These are phyloP conservation scores for Cryptococcus jaspeensis DNA, from an alignment of 1,284 basidiomycete species.

Conservation along the genomic window DNA sequence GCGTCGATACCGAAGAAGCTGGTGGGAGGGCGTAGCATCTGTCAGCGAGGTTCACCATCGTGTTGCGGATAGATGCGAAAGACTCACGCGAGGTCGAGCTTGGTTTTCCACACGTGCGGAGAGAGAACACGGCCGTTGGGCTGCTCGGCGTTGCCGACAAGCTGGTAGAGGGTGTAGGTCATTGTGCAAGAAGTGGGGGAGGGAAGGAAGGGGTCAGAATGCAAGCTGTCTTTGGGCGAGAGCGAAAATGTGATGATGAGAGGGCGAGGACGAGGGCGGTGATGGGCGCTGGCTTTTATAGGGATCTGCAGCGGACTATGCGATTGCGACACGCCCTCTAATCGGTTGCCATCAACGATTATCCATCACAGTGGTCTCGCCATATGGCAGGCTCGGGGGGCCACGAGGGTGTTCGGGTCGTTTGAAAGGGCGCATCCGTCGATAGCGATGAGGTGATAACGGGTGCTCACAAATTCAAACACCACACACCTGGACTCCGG, in stretches of 20 bases:
- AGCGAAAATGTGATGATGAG: background rate
- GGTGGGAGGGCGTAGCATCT: background rate
- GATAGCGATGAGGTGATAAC: no score
- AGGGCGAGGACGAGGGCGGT: no score
- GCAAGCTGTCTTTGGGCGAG: background rate
- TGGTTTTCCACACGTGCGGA: conserved; percentile 20
- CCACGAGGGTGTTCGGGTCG: no score
- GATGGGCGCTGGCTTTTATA: no score
- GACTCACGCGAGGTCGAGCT: conserved; percentile 19
- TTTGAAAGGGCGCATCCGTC: no score
- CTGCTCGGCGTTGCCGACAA: conserved; percentile 8
- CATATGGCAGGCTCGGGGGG: no score
- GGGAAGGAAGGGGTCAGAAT: background rate
- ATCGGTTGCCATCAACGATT: no score
- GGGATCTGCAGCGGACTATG: no score
- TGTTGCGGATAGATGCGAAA: background rate
- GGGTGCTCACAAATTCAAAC: no score
- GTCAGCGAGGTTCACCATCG: background rate
- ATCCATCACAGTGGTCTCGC: no score
- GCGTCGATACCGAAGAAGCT: conserved; percentile 29
- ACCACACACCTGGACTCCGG: no score
- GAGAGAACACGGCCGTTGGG: conserved; percentile 13
- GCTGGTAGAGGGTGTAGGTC: conserved; percentile 15
- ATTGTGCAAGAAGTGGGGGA: background rate
- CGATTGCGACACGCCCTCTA: no score